Percentiles rank a stretch among this genome's conserved stretches.
These are phyloP conservation scores for Hirsutella thompsonii DNA, from an alignment of 2,329 filamentous ascomycete species.

Conservation along the genomic window DNA sequence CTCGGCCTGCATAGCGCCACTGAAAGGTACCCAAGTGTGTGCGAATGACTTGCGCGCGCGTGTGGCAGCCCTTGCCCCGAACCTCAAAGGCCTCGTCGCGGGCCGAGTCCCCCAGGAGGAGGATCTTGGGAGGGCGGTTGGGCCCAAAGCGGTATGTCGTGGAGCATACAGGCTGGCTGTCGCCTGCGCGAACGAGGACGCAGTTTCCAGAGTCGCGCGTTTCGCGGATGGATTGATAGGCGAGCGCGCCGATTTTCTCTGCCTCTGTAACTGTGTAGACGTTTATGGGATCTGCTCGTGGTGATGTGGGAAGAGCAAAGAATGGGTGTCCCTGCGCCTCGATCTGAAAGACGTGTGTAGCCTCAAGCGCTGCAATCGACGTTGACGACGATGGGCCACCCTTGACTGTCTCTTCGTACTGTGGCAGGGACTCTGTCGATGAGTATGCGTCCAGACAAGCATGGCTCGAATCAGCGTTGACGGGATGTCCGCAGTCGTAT, in stretches of 20 bases:
- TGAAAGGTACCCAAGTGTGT: constrained; percentile 36
- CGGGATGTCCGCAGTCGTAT: constrained; percentile 13
- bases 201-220: constrained; percentile 32
- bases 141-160: constrained; percentile 48
- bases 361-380: constrained; percentile 19
- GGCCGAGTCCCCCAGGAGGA: constrained; percentile 7
- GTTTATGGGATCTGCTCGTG: constrained; percentile 25
- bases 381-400: constrained; percentile 3
- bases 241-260: constrained; percentile 23
- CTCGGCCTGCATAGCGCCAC: constrained; percentile 40
- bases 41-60: constrained; percentile 31
- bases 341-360: constrained; percentile 34
- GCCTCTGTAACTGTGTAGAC: constrained; percentile 27
- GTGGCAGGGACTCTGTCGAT: constrained; percentile 14
- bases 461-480: constrained; percentile 11
- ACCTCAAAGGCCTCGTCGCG: constrained; percentile 14
- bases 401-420: constrained; percentile 9
- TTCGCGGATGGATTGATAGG: constrained; percentile 38
- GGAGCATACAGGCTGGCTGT: constrained; percentile 27
- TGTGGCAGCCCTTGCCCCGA: constrained; percentile 25
- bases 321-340: constrained; percentile 29
- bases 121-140: constrained; percentile 33
- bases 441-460: constrained; percentile 12
- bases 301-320: constrained; percentile 27
- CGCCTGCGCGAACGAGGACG: constrained; percentile 30